Evolutionary conservation across 2,329 filamentous ascomycete species (phyloP), one percentile per base, ranked within the genome.

Genomic region (Fusarium tupiense): DNA sequence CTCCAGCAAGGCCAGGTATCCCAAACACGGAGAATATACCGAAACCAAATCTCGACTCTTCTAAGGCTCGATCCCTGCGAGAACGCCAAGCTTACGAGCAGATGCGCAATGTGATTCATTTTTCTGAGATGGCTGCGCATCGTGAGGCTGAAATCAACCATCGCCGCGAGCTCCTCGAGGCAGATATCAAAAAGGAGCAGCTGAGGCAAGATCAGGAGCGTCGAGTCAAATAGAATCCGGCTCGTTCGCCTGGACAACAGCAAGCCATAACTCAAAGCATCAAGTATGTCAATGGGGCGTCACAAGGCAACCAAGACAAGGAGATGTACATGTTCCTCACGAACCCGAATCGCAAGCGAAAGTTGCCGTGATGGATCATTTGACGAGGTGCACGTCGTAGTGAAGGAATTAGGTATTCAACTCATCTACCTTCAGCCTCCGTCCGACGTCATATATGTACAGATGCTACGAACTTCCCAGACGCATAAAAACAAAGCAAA

Each of bases 381-480:
- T 26, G 19, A 26, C 54, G 56, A 73, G 53, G 65, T 70, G 68
- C 73, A 73, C 76, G 53, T 71, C 58, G 49, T 53, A 66, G 67
- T 73, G 66, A 70, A 75, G 75, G 67, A 69, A 73, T 69, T 66
- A 73, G 69, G 72, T 76, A 73, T 74, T 79, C 73, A 77, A 73
- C 75, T 78, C 79, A 81, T 81, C 76, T 79, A 79, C 77, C 78
- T 76, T 77, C 66, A 73, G 67, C 73, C 79, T 72, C 74, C 75
- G 69, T 71, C 76, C 65, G 64, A 78, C 78, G 74, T 82, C 78
- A 74, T 83, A 83, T 83, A 84, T 84, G 78, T 84, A 84, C 83
- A 84, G 79, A 73, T 78, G 79, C 76, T 77, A 71, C 70, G 70
- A 76, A 77, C 78, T 80, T 76, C 77, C 75, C 78, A 77, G 72